Percentiles rank a stretch among this genome's conserved stretches.
These are phyloP conservation scores for Paramecium tetraurelia DNA, from an alignment of 73 alveolate species.

Conservation along the genomic window DNA sequence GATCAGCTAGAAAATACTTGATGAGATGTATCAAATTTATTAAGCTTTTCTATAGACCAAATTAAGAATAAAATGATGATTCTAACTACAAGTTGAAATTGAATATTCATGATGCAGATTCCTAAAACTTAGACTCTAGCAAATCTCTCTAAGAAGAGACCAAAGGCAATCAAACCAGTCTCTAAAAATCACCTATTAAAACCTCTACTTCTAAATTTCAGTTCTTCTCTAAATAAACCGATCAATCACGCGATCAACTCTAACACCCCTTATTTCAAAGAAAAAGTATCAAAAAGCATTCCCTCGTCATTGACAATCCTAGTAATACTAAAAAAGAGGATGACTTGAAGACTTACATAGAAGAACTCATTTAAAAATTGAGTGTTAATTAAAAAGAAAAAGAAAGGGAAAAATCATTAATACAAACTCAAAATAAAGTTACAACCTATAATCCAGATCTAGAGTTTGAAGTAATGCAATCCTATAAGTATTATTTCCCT, in stretches of 20 bases:
- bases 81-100: not conserved
- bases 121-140: not conserved
- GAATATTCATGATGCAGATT: not conserved
- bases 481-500: slow-evolving; percentile 20
- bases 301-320: not conserved
- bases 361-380: not conserved
- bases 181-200: not conserved
- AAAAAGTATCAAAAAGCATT: not conserved
- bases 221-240: not conserved
- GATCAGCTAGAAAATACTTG: not conserved
- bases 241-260: not conserved
- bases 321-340: not conserved
- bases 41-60: not conserved
- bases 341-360: not conserved
- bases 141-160: not conserved
- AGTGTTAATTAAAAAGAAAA: not conserved
- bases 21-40: slow-evolving; percentile 22
- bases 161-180: not conserved
- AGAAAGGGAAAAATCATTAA: not conserved
- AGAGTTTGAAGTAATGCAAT: slow-evolving; percentile 26
- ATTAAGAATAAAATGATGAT: slow-evolving; percentile 7
- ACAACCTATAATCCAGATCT: not conserved
- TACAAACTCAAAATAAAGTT: not conserved
- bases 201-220: not conserved
- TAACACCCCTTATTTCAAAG: not conserved